A percentile compares a stretch with the other conserved stretches of the same genome.
phyloP scores from a whole-genome alignment of 2,329 filamentous ascomycete species.

The Zalaria obscura region DNA sequence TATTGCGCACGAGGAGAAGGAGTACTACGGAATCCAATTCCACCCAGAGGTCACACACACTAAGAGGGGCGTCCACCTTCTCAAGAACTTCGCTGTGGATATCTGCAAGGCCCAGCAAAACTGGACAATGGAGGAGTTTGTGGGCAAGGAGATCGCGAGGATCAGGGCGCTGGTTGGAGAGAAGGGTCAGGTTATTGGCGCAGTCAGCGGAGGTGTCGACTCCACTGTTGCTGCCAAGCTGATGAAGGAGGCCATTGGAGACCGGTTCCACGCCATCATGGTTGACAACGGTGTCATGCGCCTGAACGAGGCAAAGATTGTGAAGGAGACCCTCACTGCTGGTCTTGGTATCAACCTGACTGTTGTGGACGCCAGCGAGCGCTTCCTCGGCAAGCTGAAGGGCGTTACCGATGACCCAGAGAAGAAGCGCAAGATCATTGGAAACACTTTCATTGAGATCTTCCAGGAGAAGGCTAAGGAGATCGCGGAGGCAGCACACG shows the following conservation, averaged over 20 bases:
- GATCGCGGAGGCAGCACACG: constrained; percentile 57
- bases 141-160: constrained; percentile 63
- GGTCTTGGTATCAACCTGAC: constrained; percentile 84
- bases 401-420: constrained; percentile 67
- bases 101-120: constrained; percentile 66
- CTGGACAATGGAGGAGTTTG: constrained; percentile 80
- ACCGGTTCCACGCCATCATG: constrained; percentile 72
- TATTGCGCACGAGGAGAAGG: constrained; percentile 57
- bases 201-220: constrained; percentile 75
- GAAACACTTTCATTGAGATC: constrained; percentile 64
- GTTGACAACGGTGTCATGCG: constrained; percentile 81
- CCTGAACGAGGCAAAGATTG: constrained; percentile 67
- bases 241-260: constrained; percentile 75
- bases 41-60: constrained; percentile 77
- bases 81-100: constrained; percentile 70
- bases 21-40: constrained; percentile 74
- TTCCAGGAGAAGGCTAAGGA: constrained; percentile 68
- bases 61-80: constrained; percentile 50
- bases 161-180: constrained; percentile 74
- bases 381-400: constrained; percentile 62
- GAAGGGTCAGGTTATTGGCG: constrained; percentile 67
- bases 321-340: constrained; percentile 63
- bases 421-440: constrained; percentile 83
- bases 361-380: constrained; percentile 63
- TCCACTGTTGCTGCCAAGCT: constrained; percentile 76